phyloP scores from a whole-genome alignment of 2,329 filamentous ascomycete species.

The Neopestalotiopsis sp. region DNA sequence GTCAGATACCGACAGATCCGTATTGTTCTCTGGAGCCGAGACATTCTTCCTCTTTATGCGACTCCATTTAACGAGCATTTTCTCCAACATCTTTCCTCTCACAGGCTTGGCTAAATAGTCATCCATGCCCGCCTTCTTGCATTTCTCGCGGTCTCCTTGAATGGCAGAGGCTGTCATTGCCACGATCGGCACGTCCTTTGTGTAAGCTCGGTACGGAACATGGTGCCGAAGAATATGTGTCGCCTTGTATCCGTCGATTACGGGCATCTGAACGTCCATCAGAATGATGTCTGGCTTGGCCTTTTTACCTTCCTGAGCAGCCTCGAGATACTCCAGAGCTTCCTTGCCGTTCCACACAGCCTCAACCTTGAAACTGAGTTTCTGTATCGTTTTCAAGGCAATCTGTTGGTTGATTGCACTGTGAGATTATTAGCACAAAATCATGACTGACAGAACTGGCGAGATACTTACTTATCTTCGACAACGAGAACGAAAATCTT shows the following conservation, averaged over 20 bases:
- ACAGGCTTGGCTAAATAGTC: constrained; percentile 79
- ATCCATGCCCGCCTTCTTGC: constrained; percentile 76
- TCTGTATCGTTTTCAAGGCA: constrained; percentile 75
- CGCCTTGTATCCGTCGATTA: constrained; percentile 79
- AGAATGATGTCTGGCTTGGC: constrained; percentile 75
- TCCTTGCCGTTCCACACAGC: constrained; percentile 82
- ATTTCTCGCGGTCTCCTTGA: constrained; percentile 78
- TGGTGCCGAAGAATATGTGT: constrained; percentile 76
- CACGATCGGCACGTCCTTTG: constrained; percentile 72
- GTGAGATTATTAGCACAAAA: constrained; percentile 22
- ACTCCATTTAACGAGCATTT: constrained; percentile 75
- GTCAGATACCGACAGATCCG: constrained; percentile 43
- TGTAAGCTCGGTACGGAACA: constrained; percentile 64
- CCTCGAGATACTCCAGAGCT: constrained; percentile 73
- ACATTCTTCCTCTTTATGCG: constrained; percentile 36
- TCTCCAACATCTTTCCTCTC: constrained; percentile 69
- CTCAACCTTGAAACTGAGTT: constrained; percentile 73
- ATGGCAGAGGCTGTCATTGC: constrained; percentile 85
- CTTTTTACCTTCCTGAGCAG: constrained; percentile 55
- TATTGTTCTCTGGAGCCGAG: constrained; percentile 28
- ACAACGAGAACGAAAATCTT: constrained; percentile 76
- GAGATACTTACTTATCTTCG: constrained; percentile 73
- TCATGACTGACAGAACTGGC: background rate
- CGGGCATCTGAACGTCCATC: constrained; percentile 80
- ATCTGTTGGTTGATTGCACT: constrained; percentile 76